These are phyloP conservation scores for Umbilicus rupestris DNA, from an alignment of 164 flowering plant species.

Conservation along the genomic window DNA sequence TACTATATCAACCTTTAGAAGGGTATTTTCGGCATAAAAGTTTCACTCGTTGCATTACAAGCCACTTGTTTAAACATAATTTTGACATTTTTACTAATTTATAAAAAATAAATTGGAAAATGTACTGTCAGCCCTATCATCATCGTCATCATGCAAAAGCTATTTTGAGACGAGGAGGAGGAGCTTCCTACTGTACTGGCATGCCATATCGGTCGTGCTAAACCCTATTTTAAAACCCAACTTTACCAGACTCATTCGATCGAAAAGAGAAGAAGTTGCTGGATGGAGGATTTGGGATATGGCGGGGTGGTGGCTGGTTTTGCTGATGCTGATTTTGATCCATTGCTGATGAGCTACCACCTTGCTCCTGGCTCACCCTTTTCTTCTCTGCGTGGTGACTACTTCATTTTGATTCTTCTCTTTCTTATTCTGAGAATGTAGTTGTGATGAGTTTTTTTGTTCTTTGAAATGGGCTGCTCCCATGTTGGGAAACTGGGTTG, in stretches of 20 bases:
- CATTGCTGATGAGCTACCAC: neutral
- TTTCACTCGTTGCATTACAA: neutral
- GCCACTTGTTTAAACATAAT: neutral
- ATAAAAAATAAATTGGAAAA: too few relatives aligned
- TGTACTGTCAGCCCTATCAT: too few relatives aligned
- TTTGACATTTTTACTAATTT: too few relatives aligned
- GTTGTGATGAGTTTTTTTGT: too few relatives aligned
- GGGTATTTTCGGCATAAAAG: neutral
- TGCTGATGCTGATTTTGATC: constrained; percentile 2
- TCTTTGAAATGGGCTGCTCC: too few relatives aligned
- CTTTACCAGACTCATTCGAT: neutral
- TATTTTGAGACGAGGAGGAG: neutral
- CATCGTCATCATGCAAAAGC: neutral
- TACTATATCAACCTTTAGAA: neutral
- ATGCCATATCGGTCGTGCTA: neutral
- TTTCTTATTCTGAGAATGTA: too few relatives aligned
- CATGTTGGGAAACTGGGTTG: too few relatives aligned
- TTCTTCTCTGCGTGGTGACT: neutral
- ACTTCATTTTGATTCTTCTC: neutral
- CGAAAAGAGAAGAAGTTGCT: neutral
- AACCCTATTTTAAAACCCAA: neutral
- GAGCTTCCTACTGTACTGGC: neutral
- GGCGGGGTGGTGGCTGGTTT: neutral
- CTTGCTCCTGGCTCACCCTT: neutral
- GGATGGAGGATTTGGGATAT: neutral